Conservation (phyloP, 2,329 filamentous ascomycete genomes). For the Kalmusia sp. region DNA sequence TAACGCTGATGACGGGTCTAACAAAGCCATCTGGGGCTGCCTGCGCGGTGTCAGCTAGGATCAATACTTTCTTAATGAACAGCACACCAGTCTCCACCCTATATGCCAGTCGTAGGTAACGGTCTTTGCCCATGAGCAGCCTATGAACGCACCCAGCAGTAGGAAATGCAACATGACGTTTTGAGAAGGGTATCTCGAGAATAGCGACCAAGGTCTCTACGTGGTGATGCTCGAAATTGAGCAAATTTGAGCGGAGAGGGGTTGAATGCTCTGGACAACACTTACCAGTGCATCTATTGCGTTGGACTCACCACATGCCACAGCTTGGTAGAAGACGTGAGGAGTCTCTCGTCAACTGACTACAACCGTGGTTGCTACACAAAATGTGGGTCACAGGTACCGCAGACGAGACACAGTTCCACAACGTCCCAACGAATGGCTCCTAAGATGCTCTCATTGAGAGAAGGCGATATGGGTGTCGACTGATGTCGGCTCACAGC, state of each 20-base stretch:
- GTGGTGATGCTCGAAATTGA: not conserved
- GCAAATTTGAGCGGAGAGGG: not conserved
- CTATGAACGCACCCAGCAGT: constrained; percentile 16
- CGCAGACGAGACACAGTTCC: not conserved
- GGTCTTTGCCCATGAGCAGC: constrained; percentile 35
- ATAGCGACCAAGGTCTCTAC: not conserved
- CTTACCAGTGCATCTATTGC: not conserved
- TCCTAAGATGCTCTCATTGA: too few species aligned
- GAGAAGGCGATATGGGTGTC: too few species aligned
- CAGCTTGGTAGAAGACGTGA: not conserved
- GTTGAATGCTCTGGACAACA: not conserved
- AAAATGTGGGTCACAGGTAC: not conserved
- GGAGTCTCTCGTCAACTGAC: not conserved
- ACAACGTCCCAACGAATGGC: too few species aligned
- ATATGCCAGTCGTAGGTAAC: constrained; percentile 60
- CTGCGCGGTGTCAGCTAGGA: not conserved
- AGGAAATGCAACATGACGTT: constrained; percentile 2
- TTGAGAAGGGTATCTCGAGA: not conserved
- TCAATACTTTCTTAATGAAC: constrained; percentile 34
- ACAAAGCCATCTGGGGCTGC: constrained; percentile 19
- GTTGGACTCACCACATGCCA: not conserved
- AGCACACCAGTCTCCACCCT: constrained; percentile 55
- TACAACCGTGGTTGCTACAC: not conserved
- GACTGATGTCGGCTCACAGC: too few species aligned
- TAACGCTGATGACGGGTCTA: constrained; percentile 67